Evolutionary conservation across 192 early-diverging fungal species (phyloP).

Genomic region (Thamnidium elegans): DNA sequence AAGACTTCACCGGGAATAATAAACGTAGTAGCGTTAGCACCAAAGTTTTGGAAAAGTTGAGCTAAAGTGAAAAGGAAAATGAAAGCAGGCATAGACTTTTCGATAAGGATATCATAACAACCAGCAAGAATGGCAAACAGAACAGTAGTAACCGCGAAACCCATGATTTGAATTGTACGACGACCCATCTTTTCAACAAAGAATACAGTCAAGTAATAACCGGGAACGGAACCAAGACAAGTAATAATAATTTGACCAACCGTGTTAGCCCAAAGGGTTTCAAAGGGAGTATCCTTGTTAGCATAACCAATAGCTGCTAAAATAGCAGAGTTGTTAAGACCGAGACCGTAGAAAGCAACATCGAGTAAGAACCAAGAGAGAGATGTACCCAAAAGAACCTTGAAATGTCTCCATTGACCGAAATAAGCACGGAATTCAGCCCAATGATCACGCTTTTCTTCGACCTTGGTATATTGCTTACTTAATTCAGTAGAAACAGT

Average conservation of each 20-base stretch:
- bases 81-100: conserved; percentile 47
- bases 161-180: conserved; percentile 84
- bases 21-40: conserved; percentile 79
- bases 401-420: conserved; percentile 74
- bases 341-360: conserved; percentile 77
- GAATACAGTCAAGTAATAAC: conserved; percentile 86
- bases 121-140: conserved; percentile 69
- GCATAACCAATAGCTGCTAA: conserved; percentile 71
- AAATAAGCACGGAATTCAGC: conserved; percentile 73
- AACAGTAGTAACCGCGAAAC: conserved; percentile 73
- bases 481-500: conserved; percentile 20
- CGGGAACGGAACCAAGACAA: conserved; percentile 77
- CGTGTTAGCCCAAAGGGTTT: conserved; percentile 63
- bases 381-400: conserved; percentile 74
- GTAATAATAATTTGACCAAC: conserved; percentile 90
- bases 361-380: conserved; percentile 80
- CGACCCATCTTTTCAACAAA: conserved; percentile 81
- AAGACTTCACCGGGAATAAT: conserved; percentile 75
- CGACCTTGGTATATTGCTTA: conserved; percentile 49
- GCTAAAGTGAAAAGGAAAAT: conserved; percentile 53
- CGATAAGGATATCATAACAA: conserved; percentile 57
- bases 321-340: conserved; percentile 68
- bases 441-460: conserved; percentile 43
- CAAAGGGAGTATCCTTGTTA: conserved; percentile 36
- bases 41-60: conserved; percentile 76